Evolutionary conservation across 2,329 filamentous ascomycete genomes (phyloP).

Genomic region (Alternaria brassicae): DNA sequence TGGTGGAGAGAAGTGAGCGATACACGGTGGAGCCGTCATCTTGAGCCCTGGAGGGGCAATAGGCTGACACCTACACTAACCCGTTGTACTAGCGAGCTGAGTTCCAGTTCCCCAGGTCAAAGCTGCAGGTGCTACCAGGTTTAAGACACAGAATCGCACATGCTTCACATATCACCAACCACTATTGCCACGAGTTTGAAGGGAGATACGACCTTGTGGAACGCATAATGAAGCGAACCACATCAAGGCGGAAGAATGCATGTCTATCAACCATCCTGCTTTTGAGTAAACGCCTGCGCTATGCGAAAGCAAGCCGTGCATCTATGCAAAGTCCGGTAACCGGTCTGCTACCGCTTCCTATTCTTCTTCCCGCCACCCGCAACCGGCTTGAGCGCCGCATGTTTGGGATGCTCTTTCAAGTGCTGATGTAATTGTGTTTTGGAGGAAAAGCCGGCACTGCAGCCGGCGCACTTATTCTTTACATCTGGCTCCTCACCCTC

Average conservation of each 20-base stretch:
- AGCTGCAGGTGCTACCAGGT: neutral
- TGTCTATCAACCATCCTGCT: neutral
- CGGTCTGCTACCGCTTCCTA: constrained; percentile 27
- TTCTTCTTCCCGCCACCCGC: constrained; percentile 26
- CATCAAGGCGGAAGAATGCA: neutral
- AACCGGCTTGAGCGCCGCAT: constrained; percentile 62
- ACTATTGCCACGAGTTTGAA: too few species aligned
- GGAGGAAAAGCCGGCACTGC: constrained; percentile 78
- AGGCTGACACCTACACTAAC: too few species aligned
- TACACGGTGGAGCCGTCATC: too few species aligned
- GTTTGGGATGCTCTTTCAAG: constrained; percentile 65
- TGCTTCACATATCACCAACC: too few species aligned
- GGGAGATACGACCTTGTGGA: too few species aligned
- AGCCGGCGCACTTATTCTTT: constrained; percentile 76
- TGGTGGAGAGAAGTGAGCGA: too few species aligned
- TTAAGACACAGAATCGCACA: too few species aligned
- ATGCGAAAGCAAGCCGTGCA: neutral
- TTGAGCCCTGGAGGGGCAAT: too few species aligned
- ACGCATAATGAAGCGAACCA: too few species aligned
- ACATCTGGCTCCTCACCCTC: constrained; percentile 33
- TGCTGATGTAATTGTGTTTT: constrained; percentile 77
- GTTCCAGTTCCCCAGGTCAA: too few species aligned
- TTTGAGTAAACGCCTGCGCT: neutral
- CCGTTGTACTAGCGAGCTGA: neutral
- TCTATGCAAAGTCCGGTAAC: neutral